Percentiles rank a stretch among this genome's conserved stretches.
These are phyloP conservation scores for Lignosus rhinocerotis DNA, from an alignment of 1,284 basidiomycete species.

Conservation along the genomic window DNA sequence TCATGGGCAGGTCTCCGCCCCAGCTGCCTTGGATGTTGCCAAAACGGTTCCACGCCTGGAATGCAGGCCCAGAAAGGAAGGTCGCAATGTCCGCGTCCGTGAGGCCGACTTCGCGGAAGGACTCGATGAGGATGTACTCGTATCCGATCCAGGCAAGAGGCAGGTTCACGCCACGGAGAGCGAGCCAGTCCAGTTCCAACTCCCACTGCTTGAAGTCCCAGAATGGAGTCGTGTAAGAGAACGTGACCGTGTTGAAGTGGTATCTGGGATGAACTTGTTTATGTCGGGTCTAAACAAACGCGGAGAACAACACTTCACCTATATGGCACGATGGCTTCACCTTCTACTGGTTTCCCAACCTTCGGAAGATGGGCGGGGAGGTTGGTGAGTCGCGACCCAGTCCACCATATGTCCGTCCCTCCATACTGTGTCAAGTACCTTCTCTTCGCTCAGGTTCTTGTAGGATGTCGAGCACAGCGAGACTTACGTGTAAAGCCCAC, in stretches of 20 bases:
- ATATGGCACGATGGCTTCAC: constrained; percentile 21
- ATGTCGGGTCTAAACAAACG: too few species aligned
- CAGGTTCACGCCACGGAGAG: constrained; percentile 44
- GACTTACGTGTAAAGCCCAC: constrained; percentile 33
- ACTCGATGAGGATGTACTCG: constrained; percentile 39
- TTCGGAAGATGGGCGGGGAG: constrained; percentile 34
- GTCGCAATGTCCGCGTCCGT: constrained; percentile 36
- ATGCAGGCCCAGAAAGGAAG: constrained; percentile 44
- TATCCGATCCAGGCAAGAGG: constrained; percentile 46
- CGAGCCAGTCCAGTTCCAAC: constrained; percentile 47
- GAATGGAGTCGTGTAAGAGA: constrained; percentile 43
- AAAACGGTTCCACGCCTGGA: constrained; percentile 46
- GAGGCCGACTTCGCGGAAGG: constrained; percentile 42
- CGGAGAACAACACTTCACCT: background rate
- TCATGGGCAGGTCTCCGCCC: constrained; percentile 36
- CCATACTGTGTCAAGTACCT: constrained; percentile 42
- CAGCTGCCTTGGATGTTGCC: constrained; percentile 46
- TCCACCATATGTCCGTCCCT: constrained; percentile 46
- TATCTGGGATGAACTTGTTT: constrained; percentile 29
- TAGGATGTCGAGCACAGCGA: too few species aligned
- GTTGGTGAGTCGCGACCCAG: constrained; percentile 39
- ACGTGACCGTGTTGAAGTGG: constrained; percentile 47
- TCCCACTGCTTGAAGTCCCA: constrained; percentile 45
- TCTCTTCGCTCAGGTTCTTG: background rate
- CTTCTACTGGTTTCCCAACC: constrained; percentile 34